These are phyloP conservation scores for Dichotomocladium elegans DNA, from an alignment of 371 early-diverging fungal species.

Conservation along the genomic window DNA sequence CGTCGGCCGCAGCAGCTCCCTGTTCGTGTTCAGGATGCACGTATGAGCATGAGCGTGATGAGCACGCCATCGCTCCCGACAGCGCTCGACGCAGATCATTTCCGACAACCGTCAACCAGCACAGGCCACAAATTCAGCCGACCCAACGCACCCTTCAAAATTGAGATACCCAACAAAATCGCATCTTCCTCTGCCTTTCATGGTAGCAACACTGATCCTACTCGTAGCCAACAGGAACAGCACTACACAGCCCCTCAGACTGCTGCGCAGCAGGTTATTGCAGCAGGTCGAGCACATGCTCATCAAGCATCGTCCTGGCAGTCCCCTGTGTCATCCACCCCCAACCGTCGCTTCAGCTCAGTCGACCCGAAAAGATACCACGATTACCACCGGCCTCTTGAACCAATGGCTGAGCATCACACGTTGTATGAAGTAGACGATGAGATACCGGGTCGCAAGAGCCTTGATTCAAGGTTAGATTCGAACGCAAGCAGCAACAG, in stretches of 20 bases:
- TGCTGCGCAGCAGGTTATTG: constrained; percentile 25
- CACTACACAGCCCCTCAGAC: constrained; percentile 11
- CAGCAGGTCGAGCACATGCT: constrained; percentile 24
- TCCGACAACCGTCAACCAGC: too few relatives aligned
- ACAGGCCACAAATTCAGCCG: constrained; percentile 18
- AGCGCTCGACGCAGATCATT: constrained; percentile 1
- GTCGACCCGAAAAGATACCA: background rate
- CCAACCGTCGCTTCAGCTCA: constrained; percentile 4
- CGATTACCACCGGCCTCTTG: background rate
- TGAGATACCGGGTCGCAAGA: background rate
- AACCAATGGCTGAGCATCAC: background rate
- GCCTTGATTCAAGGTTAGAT: background rate
- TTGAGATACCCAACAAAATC: constrained; percentile 37
- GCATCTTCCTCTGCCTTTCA: background rate
- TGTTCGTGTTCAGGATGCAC: constrained; percentile 28
- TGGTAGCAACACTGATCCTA: background rate
- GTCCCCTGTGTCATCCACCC: constrained; percentile 1
- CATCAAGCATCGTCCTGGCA: constrained; percentile 21
- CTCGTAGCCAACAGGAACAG: background rate
- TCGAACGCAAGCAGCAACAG: background rate
- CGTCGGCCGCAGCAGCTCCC: constrained; percentile 46
- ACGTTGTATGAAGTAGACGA: background rate
- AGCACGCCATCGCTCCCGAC: background rate
- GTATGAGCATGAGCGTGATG: constrained; percentile 6
- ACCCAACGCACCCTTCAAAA: constrained; percentile 29